A percentile compares a stretch with the other conserved stretches of the same genome.
These are phyloP conservation scores for Arxiozyma bovina DNA, from an alignment of 1,139 yeast genomes.

Conservation along the genomic window DNA sequence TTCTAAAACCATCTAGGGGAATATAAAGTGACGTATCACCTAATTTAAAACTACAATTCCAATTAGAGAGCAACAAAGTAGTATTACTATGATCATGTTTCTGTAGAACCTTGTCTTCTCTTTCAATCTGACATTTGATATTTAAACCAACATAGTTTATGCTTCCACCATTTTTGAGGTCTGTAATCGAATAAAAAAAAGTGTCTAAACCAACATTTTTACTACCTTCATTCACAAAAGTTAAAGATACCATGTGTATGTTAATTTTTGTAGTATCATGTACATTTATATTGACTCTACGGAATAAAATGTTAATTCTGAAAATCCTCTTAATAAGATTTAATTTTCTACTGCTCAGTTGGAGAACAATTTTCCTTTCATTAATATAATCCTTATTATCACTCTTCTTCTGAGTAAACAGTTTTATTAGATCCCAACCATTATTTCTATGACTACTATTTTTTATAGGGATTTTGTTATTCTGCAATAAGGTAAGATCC, in stretches of 20 bases:
- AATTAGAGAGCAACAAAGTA: background rate
- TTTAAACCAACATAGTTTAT: constrained; percentile 17
- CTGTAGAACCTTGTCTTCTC: background rate
- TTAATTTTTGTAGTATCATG: constrained; percentile 9
- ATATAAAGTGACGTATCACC: constrained; percentile 11
- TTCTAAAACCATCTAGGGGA: background rate
- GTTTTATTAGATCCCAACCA: background rate
- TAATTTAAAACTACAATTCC: constrained; percentile 6
- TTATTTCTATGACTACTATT: background rate
- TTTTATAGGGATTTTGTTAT: background rate
- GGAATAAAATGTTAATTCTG: constrained; percentile 12
- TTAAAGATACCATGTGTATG: constrained; percentile 14
- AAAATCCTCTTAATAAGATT: constrained; percentile 10
- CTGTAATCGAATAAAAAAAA: constrained; percentile 15
- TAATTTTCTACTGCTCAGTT: constrained; percentile 3
- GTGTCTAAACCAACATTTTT: constrained; percentile 13
- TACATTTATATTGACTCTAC: constrained; percentile 8
- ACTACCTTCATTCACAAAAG: constrained; percentile 11
- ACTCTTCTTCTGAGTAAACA: background rate
- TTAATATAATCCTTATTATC: background rate
- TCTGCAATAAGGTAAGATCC: constrained; percentile 6
- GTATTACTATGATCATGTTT: background rate
- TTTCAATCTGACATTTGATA: constrained; percentile 11
- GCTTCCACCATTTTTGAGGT: constrained; percentile 11
- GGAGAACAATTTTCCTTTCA: background rate